Conservation (phyloP, 805 yeast species). For the Hanseniaspora guilliermondii region DNA sequence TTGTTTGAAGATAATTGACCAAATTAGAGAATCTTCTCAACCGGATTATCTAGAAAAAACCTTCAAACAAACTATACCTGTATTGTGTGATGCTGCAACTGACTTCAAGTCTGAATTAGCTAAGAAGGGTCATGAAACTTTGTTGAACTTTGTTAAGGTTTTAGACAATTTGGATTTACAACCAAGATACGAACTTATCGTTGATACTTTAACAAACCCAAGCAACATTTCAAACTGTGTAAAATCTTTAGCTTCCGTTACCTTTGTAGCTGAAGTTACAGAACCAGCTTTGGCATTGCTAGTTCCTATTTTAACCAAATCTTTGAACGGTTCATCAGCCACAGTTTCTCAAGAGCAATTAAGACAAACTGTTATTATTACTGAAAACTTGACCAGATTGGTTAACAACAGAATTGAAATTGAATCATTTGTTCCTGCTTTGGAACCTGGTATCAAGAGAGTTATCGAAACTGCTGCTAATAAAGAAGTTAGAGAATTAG, state of each 20-base stretch:
- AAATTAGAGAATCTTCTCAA: slow-evolving; percentile 65
- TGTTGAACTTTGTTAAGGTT: slow-evolving; percentile 60
- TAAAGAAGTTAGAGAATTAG: slow-evolving; percentile 93
- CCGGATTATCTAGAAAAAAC: slow-evolving; percentile 73
- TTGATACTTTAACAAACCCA: slow-evolving; percentile 83
- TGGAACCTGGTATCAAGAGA: slow-evolving; percentile 82
- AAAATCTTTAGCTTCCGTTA: slow-evolving; percentile 78
- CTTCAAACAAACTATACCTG: slow-evolving; percentile 69
- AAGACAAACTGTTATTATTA: slow-evolving; percentile 91
- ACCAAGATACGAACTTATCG: slow-evolving; percentile 72
- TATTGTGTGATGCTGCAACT: slow-evolving; percentile 76
- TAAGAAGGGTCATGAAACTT: slow-evolving; percentile 61
- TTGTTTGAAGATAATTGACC: slow-evolving; percentile 62
- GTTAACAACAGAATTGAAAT: slow-evolving; percentile 90
- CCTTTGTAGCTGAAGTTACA: slow-evolving; percentile 96
- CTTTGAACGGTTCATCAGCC: slow-evolving; percentile 59
- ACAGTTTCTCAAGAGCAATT: slow-evolving; percentile 73
- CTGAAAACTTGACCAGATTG: slow-evolving; percentile 88
- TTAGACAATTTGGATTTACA: slow-evolving; percentile 86
- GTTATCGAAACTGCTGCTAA: slow-evolving; percentile 82
- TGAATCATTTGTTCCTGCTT: slow-evolving; percentile 70
- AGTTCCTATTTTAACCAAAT: slow-evolving; percentile 85
- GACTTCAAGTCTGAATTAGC: slow-evolving; percentile 96
- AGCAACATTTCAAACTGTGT: slow-evolving; percentile 78
- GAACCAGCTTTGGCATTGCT: slow-evolving; percentile 84